Base-by-base conservation (phyloP, 2,329 filamentous ascomycete species). In the Colletotrichum destructivum region DNA sequence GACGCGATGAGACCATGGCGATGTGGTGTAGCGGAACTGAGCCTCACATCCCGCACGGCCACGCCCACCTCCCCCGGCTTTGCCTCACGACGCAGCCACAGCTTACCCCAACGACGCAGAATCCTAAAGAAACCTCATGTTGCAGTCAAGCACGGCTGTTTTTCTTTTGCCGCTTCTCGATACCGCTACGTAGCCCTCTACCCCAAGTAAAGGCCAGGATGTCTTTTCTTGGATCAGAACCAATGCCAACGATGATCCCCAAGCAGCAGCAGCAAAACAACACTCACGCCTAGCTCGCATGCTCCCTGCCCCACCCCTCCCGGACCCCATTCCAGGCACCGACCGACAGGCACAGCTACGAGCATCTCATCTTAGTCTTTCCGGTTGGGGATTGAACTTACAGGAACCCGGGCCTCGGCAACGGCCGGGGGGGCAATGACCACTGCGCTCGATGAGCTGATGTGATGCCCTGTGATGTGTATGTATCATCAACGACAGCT, bases 101-200 rank as follows among this genome's bases (percentile, higher is more conserved):
- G 46, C 69, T 71, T 35, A 69, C 64, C n/a, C 68, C 57, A 69
- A 35, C 57, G 51, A 71, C 57, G 52, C 26, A 59, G 62, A 68
- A 35, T 26, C 44, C 31, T 11, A 21, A 52, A 40, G 47, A 49
- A 70, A 13, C 4, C 13, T 47, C 16, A 38, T n/a, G 35, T 38
- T 23, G 61, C 54, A 68, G 35, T 46, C 42, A n/a, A 35, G n/a
- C 42, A 18, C 56, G 11, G 31, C 31, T 31, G 26, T 47, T 46
- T 60, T 16, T 46, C 16, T 3, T 12, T 54, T 9, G 11, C 9
- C 31, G 8, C 31, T 9, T 51, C 13, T 31, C 51, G 13, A 12
- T 15, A 23, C n/a, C 47, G 6, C 21, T 51, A 23, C 31, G 31
- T 11, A 35, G 31, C 31, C 9, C n/a, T 35, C 23, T 16, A 3